phyloP scores from a whole-genome alignment of 169 alveolate species.

The Eimeria acervulina region DNA sequence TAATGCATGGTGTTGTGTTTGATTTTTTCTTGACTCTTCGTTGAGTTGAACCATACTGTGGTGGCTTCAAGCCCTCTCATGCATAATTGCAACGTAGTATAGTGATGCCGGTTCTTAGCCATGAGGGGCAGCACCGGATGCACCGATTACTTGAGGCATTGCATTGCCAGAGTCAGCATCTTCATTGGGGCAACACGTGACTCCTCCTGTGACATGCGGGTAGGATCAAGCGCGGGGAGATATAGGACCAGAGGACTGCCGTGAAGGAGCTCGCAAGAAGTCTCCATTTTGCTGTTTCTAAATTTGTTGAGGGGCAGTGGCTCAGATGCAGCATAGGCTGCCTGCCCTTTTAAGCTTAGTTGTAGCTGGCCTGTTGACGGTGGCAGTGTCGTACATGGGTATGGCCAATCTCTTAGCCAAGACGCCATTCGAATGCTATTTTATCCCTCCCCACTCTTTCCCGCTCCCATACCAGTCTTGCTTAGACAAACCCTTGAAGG shows the following conservation, averaged over 20 bases:
- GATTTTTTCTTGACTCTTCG: not conserved
- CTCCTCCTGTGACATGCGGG: not conserved
- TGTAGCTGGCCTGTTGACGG: not conserved
- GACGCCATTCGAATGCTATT: not conserved
- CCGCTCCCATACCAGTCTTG: not conserved
- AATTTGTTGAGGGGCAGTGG: not conserved
- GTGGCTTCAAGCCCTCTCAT: not conserved
- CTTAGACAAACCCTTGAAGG: not conserved
- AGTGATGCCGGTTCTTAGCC: not conserved
- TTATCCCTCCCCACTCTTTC: not conserved
- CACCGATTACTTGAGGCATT: not conserved
- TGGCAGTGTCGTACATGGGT: not conserved
- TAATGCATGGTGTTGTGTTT: not conserved
- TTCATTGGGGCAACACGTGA: not conserved
- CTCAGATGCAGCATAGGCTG: not conserved
- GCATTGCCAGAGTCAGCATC: not conserved
- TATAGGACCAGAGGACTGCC: not conserved
- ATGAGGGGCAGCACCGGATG: not conserved
- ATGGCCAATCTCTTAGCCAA: too few species aligned
- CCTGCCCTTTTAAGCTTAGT: not conserved
- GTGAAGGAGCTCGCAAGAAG: slow-evolving; percentile 14
- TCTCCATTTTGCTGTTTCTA: slow-evolving; percentile 21
- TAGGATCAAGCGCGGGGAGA: slow-evolving; percentile 46
- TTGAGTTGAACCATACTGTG: not conserved
- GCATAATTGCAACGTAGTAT: not conserved